Evolutionary conservation across 352 stramenopile genomes (phyloP).

Genomic region (Pythium rishiriense): DNA sequence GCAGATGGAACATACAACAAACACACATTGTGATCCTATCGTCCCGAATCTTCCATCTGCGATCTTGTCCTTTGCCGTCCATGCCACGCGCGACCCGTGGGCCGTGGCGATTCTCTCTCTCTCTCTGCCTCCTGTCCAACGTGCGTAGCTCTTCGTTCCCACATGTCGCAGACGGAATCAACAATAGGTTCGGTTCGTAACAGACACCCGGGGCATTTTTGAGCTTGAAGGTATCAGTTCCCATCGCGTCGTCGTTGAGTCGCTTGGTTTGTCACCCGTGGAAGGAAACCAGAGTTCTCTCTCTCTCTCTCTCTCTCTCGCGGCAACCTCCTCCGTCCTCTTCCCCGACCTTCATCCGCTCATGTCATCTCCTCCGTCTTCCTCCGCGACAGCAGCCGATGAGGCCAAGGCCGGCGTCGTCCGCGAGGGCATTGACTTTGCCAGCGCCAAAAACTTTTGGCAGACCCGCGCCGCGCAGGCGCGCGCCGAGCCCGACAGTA

Average conservation of each 20-base stretch:
- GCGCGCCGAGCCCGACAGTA: background rate
- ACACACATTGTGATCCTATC: background rate
- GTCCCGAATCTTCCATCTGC: background rate
- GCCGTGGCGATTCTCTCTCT: background rate
- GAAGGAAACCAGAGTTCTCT: too few relatives aligned
- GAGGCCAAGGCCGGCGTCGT: conserved; percentile 10
- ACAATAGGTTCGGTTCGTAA: conserved; percentile 10
- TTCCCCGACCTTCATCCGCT: background rate
- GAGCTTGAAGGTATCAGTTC: background rate
- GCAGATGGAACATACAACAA: background rate
- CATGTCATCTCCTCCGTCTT: background rate
- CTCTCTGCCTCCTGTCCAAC: background rate
- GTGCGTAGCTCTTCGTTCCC: conserved; percentile 1
- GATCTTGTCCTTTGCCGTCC: background rate
- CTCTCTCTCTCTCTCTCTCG: background rate
- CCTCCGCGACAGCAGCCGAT: background rate
- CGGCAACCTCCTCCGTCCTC: background rate
- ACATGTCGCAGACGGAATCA: conserved; percentile 18
- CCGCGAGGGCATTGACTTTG: conserved; percentile 34
- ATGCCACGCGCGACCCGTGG: background rate
- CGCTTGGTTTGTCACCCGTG: background rate
- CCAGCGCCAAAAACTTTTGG: conserved; percentile 67
- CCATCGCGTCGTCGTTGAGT: background rate
- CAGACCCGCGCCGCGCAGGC: conserved; percentile 52
- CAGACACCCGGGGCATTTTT: background rate